These are phyloP conservation scores for Coffea humblotiana DNA, from an alignment of 305 asterid genomes.

Conservation along the genomic window DNA sequence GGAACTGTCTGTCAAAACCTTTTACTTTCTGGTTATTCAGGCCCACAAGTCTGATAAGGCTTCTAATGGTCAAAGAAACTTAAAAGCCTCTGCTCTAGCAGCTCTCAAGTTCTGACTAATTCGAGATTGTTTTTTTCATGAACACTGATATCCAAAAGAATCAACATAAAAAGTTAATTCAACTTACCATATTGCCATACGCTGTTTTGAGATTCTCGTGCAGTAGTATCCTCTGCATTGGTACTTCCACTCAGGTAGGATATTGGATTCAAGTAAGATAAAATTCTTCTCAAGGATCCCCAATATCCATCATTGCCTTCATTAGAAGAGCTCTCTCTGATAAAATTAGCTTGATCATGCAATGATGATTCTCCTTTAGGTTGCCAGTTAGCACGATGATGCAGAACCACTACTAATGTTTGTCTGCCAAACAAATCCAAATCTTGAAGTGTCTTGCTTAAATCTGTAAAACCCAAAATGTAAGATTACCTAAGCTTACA, in stretches of 20 bases:
- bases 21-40: too few relatives aligned
- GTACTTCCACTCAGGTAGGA: conserved; percentile 61
- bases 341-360: conserved; percentile 32
- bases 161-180: conserved; percentile 12
- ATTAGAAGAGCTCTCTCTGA: conserved; percentile 42
- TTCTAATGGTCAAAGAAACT: not conserved
- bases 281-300: conserved; percentile 52
- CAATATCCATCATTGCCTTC: conserved; percentile 66
- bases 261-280: conserved; percentile 73
- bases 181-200: conserved; percentile 63
- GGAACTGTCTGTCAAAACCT: not conserved
- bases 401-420: conserved; percentile 66
- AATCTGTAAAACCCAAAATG: conserved; percentile 46
- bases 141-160: not conserved
- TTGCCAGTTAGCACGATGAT: conserved; percentile 25
- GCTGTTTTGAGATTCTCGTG: conserved; percentile 52
- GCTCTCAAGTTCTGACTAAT: not conserved
- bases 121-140: not conserved
- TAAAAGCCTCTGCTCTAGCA: not conserved
- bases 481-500: conserved; percentile 9
- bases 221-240: conserved; percentile 36
- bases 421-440: conserved; percentile 75
- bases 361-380: conserved; percentile 38
- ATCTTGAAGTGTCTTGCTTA: conserved; percentile 59
- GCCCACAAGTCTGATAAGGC: not conserved